Evolutionary conservation across 768 basidiomycete species (phyloP), one percentile per base, ranked within the genome.

Genomic region (Psilocybe sp.): DNA sequence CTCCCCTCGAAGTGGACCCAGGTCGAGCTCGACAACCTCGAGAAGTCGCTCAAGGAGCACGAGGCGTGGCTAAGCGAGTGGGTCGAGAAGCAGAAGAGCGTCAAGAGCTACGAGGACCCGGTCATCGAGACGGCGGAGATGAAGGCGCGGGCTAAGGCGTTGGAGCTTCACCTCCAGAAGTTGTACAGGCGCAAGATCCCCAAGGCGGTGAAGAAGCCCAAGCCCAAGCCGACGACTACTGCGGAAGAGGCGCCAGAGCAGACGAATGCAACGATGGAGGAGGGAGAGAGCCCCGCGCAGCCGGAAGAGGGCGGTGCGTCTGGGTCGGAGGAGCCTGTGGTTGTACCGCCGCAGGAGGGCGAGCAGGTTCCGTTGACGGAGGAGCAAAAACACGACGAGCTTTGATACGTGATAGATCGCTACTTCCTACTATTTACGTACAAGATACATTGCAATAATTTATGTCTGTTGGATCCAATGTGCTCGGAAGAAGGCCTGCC

Each of bases 71-170:
- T 98, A 54, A 75, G 83, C 56, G 84, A 81, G 49, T 80, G 81
- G 68, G 86, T 94, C 12, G 86, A 89, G 72, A 84, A 82, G 69
- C 95, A 97, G 72, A 89, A 87, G 71, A 67, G 61, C 47, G 78
- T 87, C 43, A 78, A 85, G 67, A 68, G 76, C 63, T 80, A 89
- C 59, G 83, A 92, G 62, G 84, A 97, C 62, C 92, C 94, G 2
- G 87, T 87, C n/a, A 81, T 98, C 31, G 79, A 84, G 68, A 88
- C 87, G 44, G 79, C 71, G 57, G 94, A 98, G 69, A 85, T 98
- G 82, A 87, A 85, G 70, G 83, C 84, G 48, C 77, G 87, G 49
- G 88, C 89, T 20, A 89, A 87, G 76, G 78, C 78, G 39, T 71
- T 97, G 33, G 92, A 96, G 75, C 80, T 72, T 44, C 85, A 85